Evolutionary conservation across 140 eudicot species (phyloP), one percentile per base, ranked within the genome.

Genomic region (Ambrosia hybrid): DNA sequence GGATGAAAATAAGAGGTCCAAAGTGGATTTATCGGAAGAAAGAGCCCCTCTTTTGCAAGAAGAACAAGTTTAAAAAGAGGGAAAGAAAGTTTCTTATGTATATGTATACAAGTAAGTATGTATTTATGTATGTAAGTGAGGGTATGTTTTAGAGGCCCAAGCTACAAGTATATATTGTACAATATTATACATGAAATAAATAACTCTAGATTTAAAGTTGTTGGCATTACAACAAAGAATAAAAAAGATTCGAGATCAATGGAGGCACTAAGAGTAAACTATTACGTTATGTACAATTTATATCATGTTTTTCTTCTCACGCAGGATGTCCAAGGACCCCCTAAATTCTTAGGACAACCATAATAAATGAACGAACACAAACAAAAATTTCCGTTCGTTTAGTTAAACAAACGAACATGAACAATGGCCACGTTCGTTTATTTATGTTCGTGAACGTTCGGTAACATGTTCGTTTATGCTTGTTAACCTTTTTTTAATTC

Each of bases 1-100:
- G 26, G 88, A 88, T 59, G 75, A 53, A 60, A 59, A 48, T 56
- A 73, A 70, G 62, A 62, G 74, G 46, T 73, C 51, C n/a, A 65
- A 71, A 16, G 51, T 34, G 59, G 73, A 71, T 33, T 14, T 71
- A 67, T 70, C 57, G 58, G 88, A 78, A 36, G 87, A 80, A 62
- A 86, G 71, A 68, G 58, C 74, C 56, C 96, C 96, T 70, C 96
- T 89, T 73, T 76, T 89, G 81, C 83, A 86, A 71, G 85, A 80
- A 51, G 79, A 79, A 11, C 79, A 73, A 67, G 83, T 73, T 64
- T 78, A 51, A 65, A 52, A 48, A 48, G 53, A 4, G 63, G 33
- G 17, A 39, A 3, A 14, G 5, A 43, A 16, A 15, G 8, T 15
- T 64, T 17, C 34, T 37, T 16, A 30, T 56, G 9, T 49, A 33